Base-by-base conservation (phyloP, 2,329 filamentous ascomycete species). In the Clonostachys rhizophaga region DNA sequence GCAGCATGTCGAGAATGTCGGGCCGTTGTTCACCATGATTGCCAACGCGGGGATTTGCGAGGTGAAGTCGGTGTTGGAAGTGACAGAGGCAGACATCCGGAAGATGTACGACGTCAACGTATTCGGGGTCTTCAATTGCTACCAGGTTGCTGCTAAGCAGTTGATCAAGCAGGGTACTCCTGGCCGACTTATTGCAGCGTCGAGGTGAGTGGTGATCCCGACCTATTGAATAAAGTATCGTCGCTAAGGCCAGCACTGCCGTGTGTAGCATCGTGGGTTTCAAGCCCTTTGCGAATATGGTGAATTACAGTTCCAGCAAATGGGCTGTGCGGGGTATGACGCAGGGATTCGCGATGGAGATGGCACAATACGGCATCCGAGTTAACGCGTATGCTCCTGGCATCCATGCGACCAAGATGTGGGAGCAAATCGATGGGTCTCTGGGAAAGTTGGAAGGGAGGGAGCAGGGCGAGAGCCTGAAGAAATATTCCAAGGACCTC, bases 301-400 rank as follows among this genome's bases (percentile, higher is more conserved):
- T 77, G 0, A 79, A 84, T 58, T 89, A 88, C 66, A 77, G 71
- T 17, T 78, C 82, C 5, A 74, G 74, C 14, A 88, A 88, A 57
- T 86, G 75, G 67, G 85, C 84, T 0, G 82, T 88, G 2, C 71
- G 84, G 5, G 83, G 83, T 0, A 65, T 88, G 44, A 84, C 79
- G 1, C 82, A 87, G 59, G 78, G 75, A 0, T 84, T 84, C 52
- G 83, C 84, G 1, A 80, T 84, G 72, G 83, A 85, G 51, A 70
- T 86, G 63, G 83, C 83, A 0, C 62, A 66, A 42, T 75, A 87
- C 57, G 70, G 79, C 49, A 87, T 88, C 58, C 86, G 79, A 0
- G 82, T 78, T 17, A 87, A 87, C 53, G 75, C 77, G 0, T 87
- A 86, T 55, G 83, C 81, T 0, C 84, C 84, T 0, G 84, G 84